Evolutionary conservation across 108 stramenopile genomes (phyloP).

Genomic region (Nannochloropsis salina): DNA sequence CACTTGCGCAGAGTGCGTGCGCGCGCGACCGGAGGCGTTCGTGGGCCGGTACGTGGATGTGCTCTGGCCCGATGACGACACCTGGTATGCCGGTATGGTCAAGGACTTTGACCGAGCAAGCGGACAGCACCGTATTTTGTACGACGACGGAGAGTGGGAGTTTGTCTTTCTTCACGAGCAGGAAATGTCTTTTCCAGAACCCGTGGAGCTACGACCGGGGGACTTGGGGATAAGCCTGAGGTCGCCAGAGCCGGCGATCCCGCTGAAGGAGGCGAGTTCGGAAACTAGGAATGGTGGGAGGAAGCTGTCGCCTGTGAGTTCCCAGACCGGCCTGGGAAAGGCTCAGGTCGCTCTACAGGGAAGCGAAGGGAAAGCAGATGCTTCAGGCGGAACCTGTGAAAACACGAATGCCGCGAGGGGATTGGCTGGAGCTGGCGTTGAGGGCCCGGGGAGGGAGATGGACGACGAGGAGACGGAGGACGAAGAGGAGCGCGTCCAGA

Average conservation of each 20-base stretch:
- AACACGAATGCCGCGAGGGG: background rate
- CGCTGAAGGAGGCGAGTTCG: background rate
- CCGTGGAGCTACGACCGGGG: background rate
- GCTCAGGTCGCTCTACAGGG: too few species aligned
- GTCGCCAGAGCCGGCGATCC: background rate
- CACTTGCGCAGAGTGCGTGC: background rate
- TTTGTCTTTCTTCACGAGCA: background rate
- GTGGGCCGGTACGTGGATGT: background rate
- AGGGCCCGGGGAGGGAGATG: background rate
- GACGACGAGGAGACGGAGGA: slow-evolving; percentile 14
- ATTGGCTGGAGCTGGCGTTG: background rate
- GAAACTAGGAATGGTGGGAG: background rate
- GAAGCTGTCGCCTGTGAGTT: background rate
- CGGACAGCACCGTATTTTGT: slow-evolving; percentile 6
- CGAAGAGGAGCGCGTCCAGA: background rate
- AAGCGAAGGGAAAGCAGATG: background rate
- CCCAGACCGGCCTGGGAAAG: too few species aligned
- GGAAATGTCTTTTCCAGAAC: background rate
- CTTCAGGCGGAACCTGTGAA: background rate
- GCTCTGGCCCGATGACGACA: slow-evolving; percentile 2
- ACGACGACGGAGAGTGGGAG: slow-evolving; percentile 14
- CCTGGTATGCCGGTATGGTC: slow-evolving; percentile 12
- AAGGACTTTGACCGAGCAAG: background rate
- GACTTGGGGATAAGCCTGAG: too few species aligned
- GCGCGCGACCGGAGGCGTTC: background rate